Conservation (phyloP, 2,329 filamentous ascomycete genomes). For the Madurella fahalii region DNA sequence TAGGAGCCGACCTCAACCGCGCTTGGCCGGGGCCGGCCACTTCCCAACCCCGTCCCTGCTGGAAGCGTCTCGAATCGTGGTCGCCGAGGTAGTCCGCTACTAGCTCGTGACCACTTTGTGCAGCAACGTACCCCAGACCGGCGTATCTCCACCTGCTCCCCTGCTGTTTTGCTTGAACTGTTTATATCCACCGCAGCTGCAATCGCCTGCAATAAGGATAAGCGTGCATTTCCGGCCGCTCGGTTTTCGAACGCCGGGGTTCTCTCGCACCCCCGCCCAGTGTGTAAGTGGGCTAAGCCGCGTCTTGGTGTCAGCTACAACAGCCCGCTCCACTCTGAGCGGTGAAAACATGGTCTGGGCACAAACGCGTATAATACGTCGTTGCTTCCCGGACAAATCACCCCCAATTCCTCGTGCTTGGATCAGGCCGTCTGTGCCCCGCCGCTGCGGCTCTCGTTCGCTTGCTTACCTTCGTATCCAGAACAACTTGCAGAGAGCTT, state of each 20-base stretch:
- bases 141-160: constrained; percentile 1
- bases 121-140: too few species aligned
- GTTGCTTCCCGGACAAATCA: background rate
- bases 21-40: background rate
- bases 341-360: constrained; percentile 4
- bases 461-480: background rate
- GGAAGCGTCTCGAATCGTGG: constrained; percentile 8
- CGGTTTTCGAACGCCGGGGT: too few species aligned
- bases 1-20: background rate
- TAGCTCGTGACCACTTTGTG: background rate
- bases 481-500: background rate
- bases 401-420: constrained; percentile 2
- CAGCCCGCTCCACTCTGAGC: background rate
- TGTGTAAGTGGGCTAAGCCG: too few species aligned
- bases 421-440: constrained; percentile 5
- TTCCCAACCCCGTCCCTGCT: background rate
- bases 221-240: background rate
- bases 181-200: constrained; percentile 1
- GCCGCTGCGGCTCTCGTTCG: constrained; percentile 5
- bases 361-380: constrained; percentile 11
- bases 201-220: background rate
- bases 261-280: too few species aligned
- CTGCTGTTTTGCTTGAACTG: background rate
- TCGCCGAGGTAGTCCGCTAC: background rate
- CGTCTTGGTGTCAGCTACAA: too few species aligned